Evolutionary conservation across 1,139 yeast species (phyloP).

Genomic region (Suhomyces bribrorum): DNA sequence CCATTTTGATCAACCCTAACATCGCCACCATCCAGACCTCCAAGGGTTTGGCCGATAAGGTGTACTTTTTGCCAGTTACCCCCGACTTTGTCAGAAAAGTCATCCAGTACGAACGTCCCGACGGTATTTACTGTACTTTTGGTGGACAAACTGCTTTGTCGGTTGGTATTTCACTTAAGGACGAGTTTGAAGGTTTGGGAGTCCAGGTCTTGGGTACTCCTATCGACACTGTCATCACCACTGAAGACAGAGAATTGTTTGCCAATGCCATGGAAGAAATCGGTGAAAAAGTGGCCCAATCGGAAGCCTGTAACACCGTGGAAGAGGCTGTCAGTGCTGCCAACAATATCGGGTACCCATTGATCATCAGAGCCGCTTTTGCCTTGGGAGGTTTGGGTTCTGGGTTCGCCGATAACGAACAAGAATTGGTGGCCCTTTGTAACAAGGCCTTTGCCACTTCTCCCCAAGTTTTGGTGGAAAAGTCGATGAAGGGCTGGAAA

Average conservation of each 20-base stretch:
- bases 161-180: slow-evolving; percentile 94
- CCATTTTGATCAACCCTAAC: slow-evolving; percentile 93
- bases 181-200: slow-evolving; percentile 88
- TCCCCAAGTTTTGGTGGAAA: slow-evolving; percentile 94
- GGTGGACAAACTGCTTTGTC: slow-evolving; percentile 98
- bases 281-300: slow-evolving; percentile 90
- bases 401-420: slow-evolving; percentile 92
- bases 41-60: slow-evolving; percentile 96
- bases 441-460: slow-evolving; percentile 92
- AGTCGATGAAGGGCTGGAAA: slow-evolving; percentile 99
- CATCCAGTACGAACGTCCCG: slow-evolving; percentile 92
- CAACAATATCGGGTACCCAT: slow-evolving; percentile 87
- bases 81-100: slow-evolving; percentile 96
- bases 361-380: slow-evolving; percentile 95
- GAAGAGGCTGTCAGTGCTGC: slow-evolving; percentile 86
- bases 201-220: slow-evolving; percentile 96
- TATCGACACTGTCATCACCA: slow-evolving; percentile 91
- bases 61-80: slow-evolving; percentile 93
- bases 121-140: slow-evolving; percentile 93
- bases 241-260: slow-evolving; percentile 96
- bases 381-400: slow-evolving; percentile 98
- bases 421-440: slow-evolving; percentile 81
- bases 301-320: slow-evolving; percentile 78
- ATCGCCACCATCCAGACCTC: slow-evolving; percentile 99
- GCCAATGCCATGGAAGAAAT: slow-evolving; percentile 95